phyloP scores from a whole-genome alignment of 129 eudicot species.

The Sambucus nigra region DNA sequence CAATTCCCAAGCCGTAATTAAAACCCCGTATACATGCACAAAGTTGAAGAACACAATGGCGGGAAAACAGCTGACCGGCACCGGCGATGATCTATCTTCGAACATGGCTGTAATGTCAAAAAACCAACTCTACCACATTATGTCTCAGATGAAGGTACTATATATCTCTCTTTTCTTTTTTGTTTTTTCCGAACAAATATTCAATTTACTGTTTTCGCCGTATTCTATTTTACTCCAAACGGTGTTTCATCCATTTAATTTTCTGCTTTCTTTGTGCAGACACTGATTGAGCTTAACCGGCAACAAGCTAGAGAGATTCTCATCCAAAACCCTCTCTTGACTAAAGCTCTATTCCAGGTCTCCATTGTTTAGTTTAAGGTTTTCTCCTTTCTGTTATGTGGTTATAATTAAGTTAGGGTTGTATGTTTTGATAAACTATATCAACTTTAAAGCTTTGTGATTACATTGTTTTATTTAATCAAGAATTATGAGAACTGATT shows the following conservation, averaged over 20 bases:
- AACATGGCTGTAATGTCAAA: conserved; percentile 83
- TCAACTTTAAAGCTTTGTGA: too few species aligned
- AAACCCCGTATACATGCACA: too few species aligned
- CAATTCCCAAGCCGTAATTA: too few species aligned
- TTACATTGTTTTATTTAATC: too few species aligned
- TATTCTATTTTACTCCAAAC: background rate
- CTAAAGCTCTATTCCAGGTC: conserved; percentile 90
- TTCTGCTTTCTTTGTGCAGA: conserved; percentile 28
- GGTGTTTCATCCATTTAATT: background rate
- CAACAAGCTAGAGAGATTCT: conserved; percentile 86
- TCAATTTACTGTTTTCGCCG: background rate
- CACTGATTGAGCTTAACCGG: conserved; percentile 78
- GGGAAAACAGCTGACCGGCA: conserved; percentile 50
- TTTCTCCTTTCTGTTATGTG: background rate
- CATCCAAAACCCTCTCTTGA: conserved; percentile 73
- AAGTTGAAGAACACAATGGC: conserved; percentile 37
- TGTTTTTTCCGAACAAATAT: too few species aligned
- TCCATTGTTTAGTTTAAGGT: background rate
- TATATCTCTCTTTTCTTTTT: background rate
- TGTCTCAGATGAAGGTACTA: conserved; percentile 89
- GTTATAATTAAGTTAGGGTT: too few species aligned
- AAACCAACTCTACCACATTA: conserved; percentile 77
- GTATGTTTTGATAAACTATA: too few species aligned
- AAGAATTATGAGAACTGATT: too few species aligned
- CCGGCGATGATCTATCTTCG: conserved; percentile 63